Evolutionary conservation across 106 monocot species (phyloP), one percentile per base, ranked within the genome.

Genomic region (Amphibolis antarctica): DNA sequence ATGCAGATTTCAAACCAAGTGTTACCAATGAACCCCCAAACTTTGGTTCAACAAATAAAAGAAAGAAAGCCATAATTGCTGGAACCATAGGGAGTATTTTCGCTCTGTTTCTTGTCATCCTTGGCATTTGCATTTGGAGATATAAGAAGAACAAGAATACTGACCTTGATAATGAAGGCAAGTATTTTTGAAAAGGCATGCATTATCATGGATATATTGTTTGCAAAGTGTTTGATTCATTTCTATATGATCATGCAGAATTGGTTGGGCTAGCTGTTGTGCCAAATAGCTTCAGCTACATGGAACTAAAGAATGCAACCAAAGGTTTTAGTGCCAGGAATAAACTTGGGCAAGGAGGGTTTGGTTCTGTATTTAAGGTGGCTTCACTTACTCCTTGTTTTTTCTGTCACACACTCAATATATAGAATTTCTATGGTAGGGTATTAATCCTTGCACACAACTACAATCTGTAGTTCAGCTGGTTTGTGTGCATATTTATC

Each of bases 271-370:
- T 70, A 11, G 48, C 15, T 42, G 28, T 31, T 28, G 28, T 5
- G 14, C 46, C 70, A 22, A 27, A 70, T 23, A 61, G 21, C 10
- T 61, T 61, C 44, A 70, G 49, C 19, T 70, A 70, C 44, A 17
- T n/a, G 0, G 70, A 61, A 19, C 51, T 70, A 60, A 57, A 36
- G n/a, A 49, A 5, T 12, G 70, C 70, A 5, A 70, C 70, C 13
- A 1, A 36, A 5, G 60, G 61, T 49, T 70, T 70, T 50, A 70
- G 28, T 22, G 5, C 28, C 10, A 12, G 2, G 1, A 68, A 68
- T 27, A 68, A 68, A 28, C 25, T 68, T 30, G 68, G 68, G 15
- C 57, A 70, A 20, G 70, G 70, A 50, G 70, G 70, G 10, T 70
- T 61, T 52, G 70, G 70, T 29, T 22, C 60, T 47, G 70, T 70